Evolutionary conservation across 1,284 basidiomycete species (phyloP), one percentile per base, ranked within the genome.

Genomic region (Cutaneotrichosporon sp.): DNA sequence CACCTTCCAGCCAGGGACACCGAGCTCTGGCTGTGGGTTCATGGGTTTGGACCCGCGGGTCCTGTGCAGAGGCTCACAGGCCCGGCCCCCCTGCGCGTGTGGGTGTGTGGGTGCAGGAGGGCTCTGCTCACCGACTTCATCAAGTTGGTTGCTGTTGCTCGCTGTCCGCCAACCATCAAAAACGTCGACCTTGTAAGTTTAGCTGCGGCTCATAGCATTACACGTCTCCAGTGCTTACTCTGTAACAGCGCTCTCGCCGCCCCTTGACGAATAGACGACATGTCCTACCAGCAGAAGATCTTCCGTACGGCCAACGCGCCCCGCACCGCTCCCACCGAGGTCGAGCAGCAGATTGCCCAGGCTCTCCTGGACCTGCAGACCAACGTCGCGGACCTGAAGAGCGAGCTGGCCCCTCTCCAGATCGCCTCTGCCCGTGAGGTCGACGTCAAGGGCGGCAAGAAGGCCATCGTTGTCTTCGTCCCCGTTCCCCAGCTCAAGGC

Each of bases 391-490:
- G 96, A 98, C 78, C 86, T 98, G 79, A 97, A 97, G 86, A 74
- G 83, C 58, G 96, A 99, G 81, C 85, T 99, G 60, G 86, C 92
- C 55, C 85, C 88, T 62, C 84, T 99, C 63, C 92, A 97, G 77
- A 96, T 99, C 79, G 94, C 91, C 66, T 89, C 93, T 65, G 96
- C 94, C 60, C 90, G 90, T 73, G 96, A 99, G 80, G 87, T 99
- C 69, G 96, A 99, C 76, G 94, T 98, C 70, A 92, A 93, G 75
- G 96, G 94, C 67, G 92, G 91, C 73, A 97, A 97, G 83, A 98
- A 97, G 83, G 96, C 96, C 51, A 94, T 98, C 69, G 91, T 98
- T 64, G 81, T 99, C 78, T 99, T 99, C 72, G 93, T 98, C 55
- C 96, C 96, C 61, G 87, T 97, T 56, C 92, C 94, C 67, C 90